Conservation (phyloP, 768 basidiomycete species). For the Tephrocybe sp. region DNA sequence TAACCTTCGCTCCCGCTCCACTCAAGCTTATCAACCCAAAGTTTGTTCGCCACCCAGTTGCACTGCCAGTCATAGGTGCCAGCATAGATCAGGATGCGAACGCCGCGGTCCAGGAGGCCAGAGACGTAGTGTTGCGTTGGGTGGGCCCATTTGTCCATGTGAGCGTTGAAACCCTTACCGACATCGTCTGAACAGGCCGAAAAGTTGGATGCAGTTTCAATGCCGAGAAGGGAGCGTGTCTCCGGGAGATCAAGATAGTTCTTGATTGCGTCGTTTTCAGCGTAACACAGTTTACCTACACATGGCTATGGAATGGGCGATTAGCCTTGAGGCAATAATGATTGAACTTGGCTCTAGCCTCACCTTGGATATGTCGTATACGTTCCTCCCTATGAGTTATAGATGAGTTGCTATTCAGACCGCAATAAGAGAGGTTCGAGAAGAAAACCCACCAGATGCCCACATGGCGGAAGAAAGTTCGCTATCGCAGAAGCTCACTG, state of each 20-base stretch:
- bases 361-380: conserved; percentile 23
- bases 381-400: conserved; percentile 17
- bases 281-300: conserved; percentile 21
- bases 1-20: conserved; percentile 67
- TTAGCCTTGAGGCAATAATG: background rate
- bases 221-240: conserved; percentile 19
- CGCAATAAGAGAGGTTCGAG: background rate
- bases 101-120: conserved; percentile 66
- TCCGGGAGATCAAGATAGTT: conserved; percentile 17
- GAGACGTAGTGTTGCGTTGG: conserved; percentile 65
- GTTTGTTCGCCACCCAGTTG: conserved; percentile 74
- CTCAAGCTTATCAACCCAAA: conserved; percentile 71
- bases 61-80: conserved; percentile 81
- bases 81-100: conserved; percentile 71
- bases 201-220: conserved; percentile 42
- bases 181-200: conserved; percentile 55
- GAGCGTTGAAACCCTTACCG: conserved; percentile 43
- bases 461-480: conserved; percentile 42
- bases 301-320: conserved; percentile 15
- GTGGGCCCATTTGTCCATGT: conserved; percentile 49
- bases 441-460: conserved; percentile 36
- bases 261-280: conserved; percentile 17
- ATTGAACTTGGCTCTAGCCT: background rate
- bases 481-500: conserved; percentile 60
- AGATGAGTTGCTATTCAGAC: background rate